Evolutionary conservation across 352 stramenopile genomes (phyloP).

Genomic region (Phytophthora colocasiae): DNA sequence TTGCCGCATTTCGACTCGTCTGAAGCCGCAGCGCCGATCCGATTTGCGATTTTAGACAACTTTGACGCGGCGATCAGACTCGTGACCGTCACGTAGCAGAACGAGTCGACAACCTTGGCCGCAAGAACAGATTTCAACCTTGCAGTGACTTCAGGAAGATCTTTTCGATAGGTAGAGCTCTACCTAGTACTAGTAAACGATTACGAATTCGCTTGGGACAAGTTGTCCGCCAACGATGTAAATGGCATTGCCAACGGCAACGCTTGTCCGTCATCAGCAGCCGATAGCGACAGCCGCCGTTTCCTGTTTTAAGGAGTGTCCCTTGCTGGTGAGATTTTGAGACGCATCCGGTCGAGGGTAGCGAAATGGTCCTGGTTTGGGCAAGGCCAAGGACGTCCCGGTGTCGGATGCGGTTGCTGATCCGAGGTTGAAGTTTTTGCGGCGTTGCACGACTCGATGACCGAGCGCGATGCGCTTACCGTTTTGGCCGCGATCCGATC

Average conservation of each 20-base stretch:
- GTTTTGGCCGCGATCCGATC: neutral
- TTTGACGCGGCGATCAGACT: constrained; percentile 1
- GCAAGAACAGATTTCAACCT: constrained; percentile 5
- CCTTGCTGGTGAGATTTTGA: neutral
- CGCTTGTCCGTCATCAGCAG: constrained; percentile 2
- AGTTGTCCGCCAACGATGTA: neutral
- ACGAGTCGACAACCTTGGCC: neutral
- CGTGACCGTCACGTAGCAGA: neutral
- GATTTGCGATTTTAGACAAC: constrained; percentile 9
- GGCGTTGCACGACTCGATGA: neutral
- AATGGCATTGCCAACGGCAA: neutral
- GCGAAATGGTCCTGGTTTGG: too few species aligned
- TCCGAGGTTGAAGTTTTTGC: constrained; percentile 11
- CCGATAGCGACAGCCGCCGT: neutral
- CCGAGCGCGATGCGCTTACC: constrained; percentile 3
- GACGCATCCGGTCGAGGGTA: too few species aligned
- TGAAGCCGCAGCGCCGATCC: constrained; percentile 1
- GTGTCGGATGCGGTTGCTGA: neutral
- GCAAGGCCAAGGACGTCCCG: neutral
- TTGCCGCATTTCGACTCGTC: neutral
- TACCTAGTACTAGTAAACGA: too few species aligned
- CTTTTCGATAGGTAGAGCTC: neutral
- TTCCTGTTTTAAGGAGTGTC: constrained; percentile 8
- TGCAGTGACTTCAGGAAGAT: neutral
- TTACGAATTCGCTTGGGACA: too few species aligned